Evolutionary conservation across 129 eudicot species (phyloP).

Genomic region (Chrysanthemum lavandulifolium): DNA sequence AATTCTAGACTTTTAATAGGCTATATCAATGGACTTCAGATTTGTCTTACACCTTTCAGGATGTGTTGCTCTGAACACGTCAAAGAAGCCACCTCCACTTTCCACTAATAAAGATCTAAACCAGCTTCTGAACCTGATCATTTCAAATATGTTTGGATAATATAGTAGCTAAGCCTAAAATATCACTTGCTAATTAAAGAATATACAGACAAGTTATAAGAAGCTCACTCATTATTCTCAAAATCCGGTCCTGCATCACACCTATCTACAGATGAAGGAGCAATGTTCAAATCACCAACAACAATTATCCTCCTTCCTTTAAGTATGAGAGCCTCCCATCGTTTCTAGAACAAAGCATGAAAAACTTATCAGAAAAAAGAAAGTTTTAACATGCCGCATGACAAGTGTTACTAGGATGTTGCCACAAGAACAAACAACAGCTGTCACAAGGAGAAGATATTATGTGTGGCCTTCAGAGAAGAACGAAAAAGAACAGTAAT

Average conservation of each 20-base stretch:
- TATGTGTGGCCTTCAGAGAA: no score
- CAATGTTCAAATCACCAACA: slow-evolving; percentile 95
- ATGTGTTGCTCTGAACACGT: slow-evolving; percentile 85
- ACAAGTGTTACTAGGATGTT: neutral
- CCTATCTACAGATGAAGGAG: slow-evolving; percentile 90
- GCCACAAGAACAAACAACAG: no score
- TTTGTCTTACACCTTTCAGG: slow-evolving; percentile 71
- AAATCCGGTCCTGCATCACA: slow-evolving; percentile 97
- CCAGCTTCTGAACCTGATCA: slow-evolving; percentile 88
- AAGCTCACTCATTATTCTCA: slow-evolving; percentile 90
- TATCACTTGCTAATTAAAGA: slow-evolving; percentile 1
- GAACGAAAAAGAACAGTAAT: no score
- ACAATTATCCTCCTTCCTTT: slow-evolving; percentile 74
- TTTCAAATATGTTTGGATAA: slow-evolving; percentile 1
- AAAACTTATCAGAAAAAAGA: slow-evolving; percentile 14
- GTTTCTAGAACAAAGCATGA: slow-evolving; percentile 61
- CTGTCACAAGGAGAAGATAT: no score
- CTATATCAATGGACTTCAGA: neutral
- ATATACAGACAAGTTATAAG: slow-evolving; percentile 5
- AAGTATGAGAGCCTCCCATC: slow-evolving; percentile 79
- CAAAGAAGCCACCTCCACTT: slow-evolving; percentile 74
- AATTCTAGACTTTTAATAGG: neutral
- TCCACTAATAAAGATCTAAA: slow-evolving; percentile 78
- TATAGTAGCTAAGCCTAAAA: neutral
- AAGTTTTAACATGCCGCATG: neutral